Percentiles rank a stretch among this genome's conserved stretches.
These are phyloP conservation scores for Botryotinia convoluta DNA, from an alignment of 2,329 filamentous ascomycete genomes.

Conservation along the genomic window DNA sequence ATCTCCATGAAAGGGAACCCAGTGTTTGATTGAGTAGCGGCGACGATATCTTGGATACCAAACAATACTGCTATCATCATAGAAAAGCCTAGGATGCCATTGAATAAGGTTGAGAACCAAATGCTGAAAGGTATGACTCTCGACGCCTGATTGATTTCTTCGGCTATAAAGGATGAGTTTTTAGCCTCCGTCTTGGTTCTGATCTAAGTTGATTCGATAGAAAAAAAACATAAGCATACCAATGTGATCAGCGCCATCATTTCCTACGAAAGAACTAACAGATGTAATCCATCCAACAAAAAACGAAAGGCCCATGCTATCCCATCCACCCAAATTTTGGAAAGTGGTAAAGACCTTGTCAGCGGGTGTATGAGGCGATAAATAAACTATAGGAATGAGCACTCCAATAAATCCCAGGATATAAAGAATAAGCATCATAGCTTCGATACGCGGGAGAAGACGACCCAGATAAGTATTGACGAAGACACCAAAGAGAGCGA, in stretches of 20 bases:
- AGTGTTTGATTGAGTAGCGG: background rate
- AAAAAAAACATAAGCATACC: background rate
- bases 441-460: slow-evolving; percentile 15
- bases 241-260: slow-evolving; percentile 11
- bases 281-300: slow-evolving; percentile 5
- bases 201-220: background rate
- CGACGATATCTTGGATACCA: slow-evolving; percentile 1
- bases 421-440: slow-evolving; percentile 14
- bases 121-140: slow-evolving; percentile 21
- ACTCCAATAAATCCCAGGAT: slow-evolving; percentile 21
- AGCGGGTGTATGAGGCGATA: slow-evolving; percentile 24
- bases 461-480: slow-evolving; percentile 19
- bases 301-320: slow-evolving; percentile 18
- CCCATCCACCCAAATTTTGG: slow-evolving; percentile 18
- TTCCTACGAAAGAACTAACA: slow-evolving; percentile 2
- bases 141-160: slow-evolving; percentile 19
- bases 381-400: slow-evolving; percentile 16
- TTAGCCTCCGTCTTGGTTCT: background rate
- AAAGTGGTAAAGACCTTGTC: slow-evolving; percentile 19
- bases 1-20: slow-evolving; percentile 20
- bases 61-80: slow-evolving; percentile 23
- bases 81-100: slow-evolving; percentile 20
- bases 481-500: slow-evolving; percentile 12
- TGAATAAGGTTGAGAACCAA: slow-evolving; percentile 12
- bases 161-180: background rate